A percentile compares a stretch with the other conserved stretches of the same genome.
Conservation (phyloP, 139 green algal genomes). For the Coccomyxa sp. region DNA sequence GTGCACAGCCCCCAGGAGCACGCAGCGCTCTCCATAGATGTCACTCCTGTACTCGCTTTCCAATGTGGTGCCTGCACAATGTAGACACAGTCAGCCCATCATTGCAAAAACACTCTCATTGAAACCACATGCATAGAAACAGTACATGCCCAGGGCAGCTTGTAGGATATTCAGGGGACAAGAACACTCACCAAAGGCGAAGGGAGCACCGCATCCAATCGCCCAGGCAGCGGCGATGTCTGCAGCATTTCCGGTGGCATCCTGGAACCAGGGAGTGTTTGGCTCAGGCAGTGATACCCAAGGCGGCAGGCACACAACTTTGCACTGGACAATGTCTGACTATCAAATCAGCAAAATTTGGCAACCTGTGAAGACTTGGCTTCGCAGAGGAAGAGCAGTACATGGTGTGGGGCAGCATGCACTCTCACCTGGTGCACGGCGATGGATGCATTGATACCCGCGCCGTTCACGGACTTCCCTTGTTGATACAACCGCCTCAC, state of each 20-base stretch:
- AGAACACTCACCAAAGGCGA: constrained; percentile 79
- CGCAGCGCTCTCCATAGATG: constrained; percentile 98
- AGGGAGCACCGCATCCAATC: constrained; percentile 91
- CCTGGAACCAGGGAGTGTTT: constrained; percentile 38
- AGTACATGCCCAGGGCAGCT: neutral
- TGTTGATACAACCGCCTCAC: constrained; percentile 97
- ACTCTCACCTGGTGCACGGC: constrained; percentile 88
- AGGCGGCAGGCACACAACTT: neutral
- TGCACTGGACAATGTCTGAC: neutral
- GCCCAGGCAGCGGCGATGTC: constrained; percentile 98
- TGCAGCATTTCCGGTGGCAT: constrained; percentile 88
- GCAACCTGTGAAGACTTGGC: too few relatives aligned
- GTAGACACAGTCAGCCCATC: neutral
- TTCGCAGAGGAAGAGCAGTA: too few relatives aligned
- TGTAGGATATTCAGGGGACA: neutral
- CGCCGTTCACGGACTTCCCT: constrained; percentile 96
- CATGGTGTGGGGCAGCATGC: too few relatives aligned
- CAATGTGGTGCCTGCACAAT: constrained; percentile 79
- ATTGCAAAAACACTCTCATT: too few relatives aligned
- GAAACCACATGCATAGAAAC: neutral
- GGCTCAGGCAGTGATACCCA: neutral
- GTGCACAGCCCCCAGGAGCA: constrained; percentile 97
- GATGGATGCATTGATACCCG: constrained; percentile 99
- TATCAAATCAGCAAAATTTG: too few relatives aligned
- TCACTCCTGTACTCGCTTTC: constrained; percentile 98